A percentile compares a stretch with the other conserved stretches of the same genome.
phyloP scores from a whole-genome alignment of 2,329 filamentous ascomycete genomes.

The Chrysoporthe cubensis region DNA sequence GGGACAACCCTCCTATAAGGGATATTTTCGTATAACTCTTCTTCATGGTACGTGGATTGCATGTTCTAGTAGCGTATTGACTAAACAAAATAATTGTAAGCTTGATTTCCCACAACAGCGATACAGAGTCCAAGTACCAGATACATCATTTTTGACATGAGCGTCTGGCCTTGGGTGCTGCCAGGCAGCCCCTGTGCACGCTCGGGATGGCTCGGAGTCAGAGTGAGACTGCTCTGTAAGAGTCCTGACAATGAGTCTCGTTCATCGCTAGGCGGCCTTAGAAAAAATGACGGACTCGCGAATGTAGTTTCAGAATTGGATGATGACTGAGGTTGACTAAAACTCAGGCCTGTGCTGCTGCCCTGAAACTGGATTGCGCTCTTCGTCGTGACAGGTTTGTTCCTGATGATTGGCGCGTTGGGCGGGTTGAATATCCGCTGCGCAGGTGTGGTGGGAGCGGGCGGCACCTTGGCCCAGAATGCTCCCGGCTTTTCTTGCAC shows the following conservation, averaged over 20 bases:
- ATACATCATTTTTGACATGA: conserved; percentile 8
- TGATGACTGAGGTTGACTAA: conserved; percentile 20
- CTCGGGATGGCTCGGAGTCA: conserved; percentile 31
- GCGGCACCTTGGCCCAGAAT: conserved; percentile 73
- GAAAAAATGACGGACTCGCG: conserved; percentile 65
- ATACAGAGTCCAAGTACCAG: conserved; percentile 6
- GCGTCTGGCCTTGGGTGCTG: conserved; percentile 1
- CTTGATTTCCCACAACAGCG: neutral
- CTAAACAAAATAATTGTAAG: neutral
- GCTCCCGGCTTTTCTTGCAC: conserved; percentile 51
- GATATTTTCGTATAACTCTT: neutral
- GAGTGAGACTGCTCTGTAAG: conserved; percentile 48
- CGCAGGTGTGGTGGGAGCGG: conserved; percentile 69
- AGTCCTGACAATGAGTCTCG: conserved; percentile 49
- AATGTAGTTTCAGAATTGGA: conserved; percentile 41
- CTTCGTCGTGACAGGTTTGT: conserved; percentile 48
- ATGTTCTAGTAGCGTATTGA: neutral
- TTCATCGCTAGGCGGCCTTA: conserved; percentile 46
- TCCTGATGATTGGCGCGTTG: conserved; percentile 56
- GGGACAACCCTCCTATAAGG: neutral
- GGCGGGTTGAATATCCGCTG: conserved; percentile 65
- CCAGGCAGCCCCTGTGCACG: neutral
- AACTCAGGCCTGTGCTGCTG: conserved; percentile 29
- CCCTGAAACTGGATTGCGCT: conserved; percentile 51
- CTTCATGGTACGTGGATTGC: neutral